These are phyloP conservation scores for Dioscorea zingiberensis DNA, from an alignment of 106 monocot genomes.

Conservation along the genomic window DNA sequence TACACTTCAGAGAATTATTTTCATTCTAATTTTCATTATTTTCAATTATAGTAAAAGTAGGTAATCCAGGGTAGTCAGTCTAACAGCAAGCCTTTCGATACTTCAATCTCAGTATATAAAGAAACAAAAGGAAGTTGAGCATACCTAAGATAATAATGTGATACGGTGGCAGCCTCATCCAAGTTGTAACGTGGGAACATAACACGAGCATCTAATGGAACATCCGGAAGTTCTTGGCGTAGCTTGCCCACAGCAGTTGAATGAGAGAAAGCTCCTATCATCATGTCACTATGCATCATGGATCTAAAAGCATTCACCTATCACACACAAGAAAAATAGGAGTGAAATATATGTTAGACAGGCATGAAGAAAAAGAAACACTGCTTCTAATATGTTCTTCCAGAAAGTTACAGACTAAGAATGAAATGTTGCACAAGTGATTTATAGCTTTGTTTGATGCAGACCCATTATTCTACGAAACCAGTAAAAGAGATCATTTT, in stretches of 20 bases:
- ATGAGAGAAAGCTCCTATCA: constrained; percentile 97
- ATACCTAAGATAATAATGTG: constrained; percentile 92
- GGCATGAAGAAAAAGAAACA: not conserved
- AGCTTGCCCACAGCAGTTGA: constrained; percentile 98
- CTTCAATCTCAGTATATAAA: too few relatives aligned
- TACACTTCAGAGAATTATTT: too few relatives aligned
- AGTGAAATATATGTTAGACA: not conserved
- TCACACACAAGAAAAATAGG: not conserved
- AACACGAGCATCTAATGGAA: constrained; percentile 77
- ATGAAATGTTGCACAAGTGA: too few relatives aligned
- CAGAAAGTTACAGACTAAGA: too few relatives aligned
- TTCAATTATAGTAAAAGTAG: too few relatives aligned
- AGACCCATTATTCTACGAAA: too few relatives aligned
- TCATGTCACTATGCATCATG: constrained; percentile 95
- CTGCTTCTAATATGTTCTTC: too few relatives aligned
- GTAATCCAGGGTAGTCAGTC: too few relatives aligned
- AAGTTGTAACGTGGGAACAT: constrained; percentile 74
- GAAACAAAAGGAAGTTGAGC: not conserved
- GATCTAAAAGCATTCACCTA: constrained; percentile 91
- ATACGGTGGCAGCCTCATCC: constrained; percentile 84
- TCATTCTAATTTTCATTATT: too few relatives aligned
- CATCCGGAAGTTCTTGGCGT: constrained; percentile 81
- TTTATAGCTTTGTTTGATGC: too few relatives aligned
- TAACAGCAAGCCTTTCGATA: too few relatives aligned
- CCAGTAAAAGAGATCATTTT: too few relatives aligned